These are phyloP conservation scores for Clarireedia paspali DNA, from an alignment of 2,329 filamentous ascomycete species.

Conservation along the genomic window DNA sequence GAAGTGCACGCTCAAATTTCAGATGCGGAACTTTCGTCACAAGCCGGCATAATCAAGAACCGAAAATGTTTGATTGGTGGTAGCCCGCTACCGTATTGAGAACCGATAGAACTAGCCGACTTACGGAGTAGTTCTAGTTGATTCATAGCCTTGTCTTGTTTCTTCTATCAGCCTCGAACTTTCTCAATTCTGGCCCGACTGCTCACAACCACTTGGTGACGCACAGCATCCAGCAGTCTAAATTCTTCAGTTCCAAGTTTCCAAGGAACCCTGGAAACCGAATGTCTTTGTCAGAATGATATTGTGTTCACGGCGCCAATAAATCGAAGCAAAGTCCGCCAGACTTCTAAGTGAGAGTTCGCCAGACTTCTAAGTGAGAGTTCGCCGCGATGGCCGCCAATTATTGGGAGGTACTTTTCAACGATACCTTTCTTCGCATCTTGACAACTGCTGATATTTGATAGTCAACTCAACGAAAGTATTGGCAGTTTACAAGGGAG, in stretches of 20 bases:
- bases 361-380: neutral
- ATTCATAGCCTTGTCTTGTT: slow-evolving; percentile 11
- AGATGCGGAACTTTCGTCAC: slow-evolving; percentile 1
- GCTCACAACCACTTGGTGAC: neutral
- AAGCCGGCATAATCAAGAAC: slow-evolving; percentile 5
- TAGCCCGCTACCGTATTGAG: neutral
- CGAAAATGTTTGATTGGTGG: slow-evolving; percentile 8
- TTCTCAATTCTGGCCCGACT: neutral
- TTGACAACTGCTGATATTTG: neutral
- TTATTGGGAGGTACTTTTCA: slow-evolving; percentile 11
- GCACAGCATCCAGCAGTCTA: neutral
- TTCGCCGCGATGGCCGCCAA: slow-evolving; percentile 12
- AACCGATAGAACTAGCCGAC: neutral
- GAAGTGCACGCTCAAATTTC: slow-evolving; percentile 2
- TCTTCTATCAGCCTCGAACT: slow-evolving; percentile 2
- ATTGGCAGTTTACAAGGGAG: slow-evolving; percentile 86
- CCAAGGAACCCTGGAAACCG: neutral
- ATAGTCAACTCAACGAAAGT: slow-evolving; percentile 75
- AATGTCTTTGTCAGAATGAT: neutral
- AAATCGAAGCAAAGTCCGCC: neutral
- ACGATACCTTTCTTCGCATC: neutral
- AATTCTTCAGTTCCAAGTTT: neutral
- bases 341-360: neutral
- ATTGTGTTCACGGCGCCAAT: neutral
- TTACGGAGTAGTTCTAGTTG: neutral